These are phyloP conservation scores for Nakaseomyces sp. DNA, from an alignment of 1,139 yeast species.

Conservation along the genomic window DNA sequence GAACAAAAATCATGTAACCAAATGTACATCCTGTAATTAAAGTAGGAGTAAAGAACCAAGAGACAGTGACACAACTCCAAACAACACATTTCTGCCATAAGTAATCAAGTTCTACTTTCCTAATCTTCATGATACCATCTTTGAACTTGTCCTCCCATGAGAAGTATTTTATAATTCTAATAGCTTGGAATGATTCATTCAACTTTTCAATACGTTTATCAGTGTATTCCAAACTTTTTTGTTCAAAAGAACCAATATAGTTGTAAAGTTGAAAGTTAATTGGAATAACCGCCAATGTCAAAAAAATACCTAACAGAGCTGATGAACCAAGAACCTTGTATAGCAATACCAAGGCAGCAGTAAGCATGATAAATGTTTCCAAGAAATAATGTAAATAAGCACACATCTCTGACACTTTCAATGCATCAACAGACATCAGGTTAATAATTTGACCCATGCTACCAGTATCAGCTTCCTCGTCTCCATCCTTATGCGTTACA, in stretches of 20 bases:
- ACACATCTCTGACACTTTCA: constrained; percentile 39
- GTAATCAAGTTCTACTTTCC: constrained; percentile 5
- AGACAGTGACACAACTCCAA: constrained; percentile 4
- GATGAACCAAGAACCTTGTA: constrained; percentile 6
- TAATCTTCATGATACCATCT: constrained; percentile 3
- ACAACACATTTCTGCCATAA: constrained; percentile 5
- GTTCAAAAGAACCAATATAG: constrained; percentile 5
- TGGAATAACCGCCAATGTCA: constrained; percentile 6
- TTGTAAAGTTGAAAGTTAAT: constrained; percentile 6
- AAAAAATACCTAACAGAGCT: constrained; percentile 6
- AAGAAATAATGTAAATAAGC: constrained; percentile 5
- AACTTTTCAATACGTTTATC: constrained; percentile 7
- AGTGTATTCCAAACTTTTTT: constrained; percentile 1
- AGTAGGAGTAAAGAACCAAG: constrained; percentile 9
- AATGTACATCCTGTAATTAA: constrained; percentile 7
- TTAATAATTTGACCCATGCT: constrained; percentile 59
- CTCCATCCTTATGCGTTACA: constrained; percentile 25
- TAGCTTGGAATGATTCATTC: constrained; percentile 8
- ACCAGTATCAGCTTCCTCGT: constrained; percentile 35
- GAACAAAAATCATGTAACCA: constrained; percentile 10
- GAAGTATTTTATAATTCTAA: constrained; percentile 8
- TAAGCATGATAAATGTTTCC: constrained; percentile 7
- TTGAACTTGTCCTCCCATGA: constrained; percentile 8
- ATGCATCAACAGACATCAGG: constrained; percentile 47
- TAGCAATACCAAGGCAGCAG: constrained; percentile 5